phyloP scores from a whole-genome alignment of 106 monocot species.

The Vanilla planifolia region DNA sequence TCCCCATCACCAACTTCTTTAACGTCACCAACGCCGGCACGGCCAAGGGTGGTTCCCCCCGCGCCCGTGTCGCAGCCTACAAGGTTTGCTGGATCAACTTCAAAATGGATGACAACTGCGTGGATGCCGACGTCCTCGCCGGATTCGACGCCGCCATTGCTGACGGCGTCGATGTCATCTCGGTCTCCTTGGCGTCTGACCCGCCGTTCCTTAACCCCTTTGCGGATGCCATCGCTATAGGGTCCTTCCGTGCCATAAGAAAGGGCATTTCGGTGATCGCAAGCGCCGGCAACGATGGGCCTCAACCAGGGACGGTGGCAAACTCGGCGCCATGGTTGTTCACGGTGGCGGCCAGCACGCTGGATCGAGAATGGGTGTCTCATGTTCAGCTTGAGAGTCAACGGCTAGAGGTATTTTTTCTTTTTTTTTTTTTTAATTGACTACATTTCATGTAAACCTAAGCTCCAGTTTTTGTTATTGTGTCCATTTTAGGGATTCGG shows the following conservation, averaged over 20 bases:
- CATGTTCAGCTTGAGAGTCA: constrained; percentile 6
- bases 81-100: constrained; percentile 55
- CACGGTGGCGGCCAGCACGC: constrained; percentile 29
- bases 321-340: constrained; percentile 40
- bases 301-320: neutral
- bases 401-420: too few relatives aligned
- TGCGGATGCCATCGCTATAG: constrained; percentile 37
- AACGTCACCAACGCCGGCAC: constrained; percentile 32
- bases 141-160: constrained; percentile 41
- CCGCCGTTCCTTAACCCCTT: constrained; percentile 15
- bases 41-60: constrained; percentile 38
- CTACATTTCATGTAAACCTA: too few relatives aligned
- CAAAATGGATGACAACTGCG: constrained; percentile 17
- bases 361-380: constrained; percentile 16
- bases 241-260: constrained; percentile 36
- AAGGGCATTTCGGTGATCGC: constrained; percentile 15
- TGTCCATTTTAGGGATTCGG: too few relatives aligned
- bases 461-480: too few relatives aligned
- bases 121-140: constrained; percentile 32
- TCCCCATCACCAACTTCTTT: constrained; percentile 23
- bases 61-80: constrained; percentile 38
- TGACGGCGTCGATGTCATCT: constrained; percentile 51
- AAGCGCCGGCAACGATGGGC: constrained; percentile 34
- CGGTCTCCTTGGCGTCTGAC: constrained; percentile 31
- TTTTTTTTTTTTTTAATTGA: too few relatives aligned